Base-by-base conservation (phyloP, 768 basidiomycete genomes). In the Kwoniella mangroviensis region DNA sequence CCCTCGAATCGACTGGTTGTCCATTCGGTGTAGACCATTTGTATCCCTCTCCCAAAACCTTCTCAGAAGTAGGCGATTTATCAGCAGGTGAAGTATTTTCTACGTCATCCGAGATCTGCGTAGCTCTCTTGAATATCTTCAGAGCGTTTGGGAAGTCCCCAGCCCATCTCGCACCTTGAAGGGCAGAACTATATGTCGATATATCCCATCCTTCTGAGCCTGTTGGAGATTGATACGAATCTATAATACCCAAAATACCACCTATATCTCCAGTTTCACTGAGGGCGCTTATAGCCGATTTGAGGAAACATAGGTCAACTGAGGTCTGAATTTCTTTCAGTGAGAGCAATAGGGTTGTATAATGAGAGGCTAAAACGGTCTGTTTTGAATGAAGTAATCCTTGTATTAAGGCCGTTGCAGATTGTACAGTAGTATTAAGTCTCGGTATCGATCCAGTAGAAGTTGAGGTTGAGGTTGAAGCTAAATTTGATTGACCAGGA, bases 101-200 rank as follows among this genome's bases (percentile, higher is more conserved):
- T n/a, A 73, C 43, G 15, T 67, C 66, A 15, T 43, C 22, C 12
- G 67, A 67, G 22, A 77, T 34, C 43, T 72, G 71, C 13, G 71
- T 73, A 70, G 78, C 76, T 22, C 70, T 53, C 24, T 71, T 41
- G 28, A 74, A 69, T 11, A 79, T 51, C 11, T 28, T 45, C 42
- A 76, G 13, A 28, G 74, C 76, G 10, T 67, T 51, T 4, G 70
- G 56, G 69, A 73, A 78, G 58, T 82, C 78, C 13, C 66, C 63
- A n/a, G 74, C 72, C 73, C 76, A 79, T 49, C 73, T 60, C 1
- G 75, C 70, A 34, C 75, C 74, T 43, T 69, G 72, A 26, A 82
- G 64, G 5, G 72, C 73, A 34, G 71, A 67, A 21, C 63, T 59
- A 72, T 73, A 81, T 7, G 70, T 53, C 13, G 60, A 34, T 6